These are phyloP conservation scores for Verticillium klebahnii DNA, from an alignment of 2,329 filamentous ascomycete genomes.

Conservation along the genomic window DNA sequence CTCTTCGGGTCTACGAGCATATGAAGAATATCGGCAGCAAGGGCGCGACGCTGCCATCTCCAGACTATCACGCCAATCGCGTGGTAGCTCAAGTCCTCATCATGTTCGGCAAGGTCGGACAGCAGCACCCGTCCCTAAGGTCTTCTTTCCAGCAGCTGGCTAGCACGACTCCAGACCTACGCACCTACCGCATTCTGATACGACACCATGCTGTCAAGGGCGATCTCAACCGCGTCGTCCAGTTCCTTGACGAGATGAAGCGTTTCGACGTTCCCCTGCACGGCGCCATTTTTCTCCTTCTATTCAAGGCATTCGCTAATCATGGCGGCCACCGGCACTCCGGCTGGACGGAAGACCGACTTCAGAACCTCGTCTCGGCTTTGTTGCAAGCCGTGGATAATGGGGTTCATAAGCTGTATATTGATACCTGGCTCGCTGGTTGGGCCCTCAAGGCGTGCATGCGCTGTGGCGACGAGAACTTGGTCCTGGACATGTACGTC, in stretches of 20 bases:
- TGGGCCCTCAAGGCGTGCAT: slow-evolving; percentile 61
- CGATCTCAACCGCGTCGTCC: slow-evolving; percentile 64
- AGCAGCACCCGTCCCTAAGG: slow-evolving; percentile 50
- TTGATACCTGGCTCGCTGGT: slow-evolving; percentile 57
- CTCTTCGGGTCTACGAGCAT: slow-evolving; percentile 73
- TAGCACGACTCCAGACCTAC: slow-evolving; percentile 66
- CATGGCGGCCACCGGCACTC: slow-evolving; percentile 63
- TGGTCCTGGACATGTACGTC: slow-evolving; percentile 51
- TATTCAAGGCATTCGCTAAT: slow-evolving; percentile 76
- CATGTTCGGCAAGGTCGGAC: slow-evolving; percentile 52
- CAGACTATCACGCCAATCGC: slow-evolving; percentile 41
- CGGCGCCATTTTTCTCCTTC: slow-evolving; percentile 70
- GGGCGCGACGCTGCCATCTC: slow-evolving; percentile 32
- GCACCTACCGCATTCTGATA: slow-evolving; percentile 76
- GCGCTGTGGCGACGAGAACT: slow-evolving; percentile 47
- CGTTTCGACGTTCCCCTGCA: slow-evolving; percentile 63
- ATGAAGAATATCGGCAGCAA: slow-evolving; percentile 66
- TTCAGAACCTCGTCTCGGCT: slow-evolving; percentile 63
- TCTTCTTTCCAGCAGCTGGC: slow-evolving; percentile 54
- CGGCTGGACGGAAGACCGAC: slow-evolving; percentile 66
- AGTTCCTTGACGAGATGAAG: slow-evolving; percentile 77
- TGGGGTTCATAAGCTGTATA: slow-evolving; percentile 37
- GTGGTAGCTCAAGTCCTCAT: slow-evolving; percentile 51
- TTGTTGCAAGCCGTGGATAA: slow-evolving; percentile 53
- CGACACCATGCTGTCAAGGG: slow-evolving; percentile 69